These are phyloP conservation scores for Herpetomonas muscarum DNA, from an alignment of 208 protist genomes.

Conservation along the genomic window DNA sequence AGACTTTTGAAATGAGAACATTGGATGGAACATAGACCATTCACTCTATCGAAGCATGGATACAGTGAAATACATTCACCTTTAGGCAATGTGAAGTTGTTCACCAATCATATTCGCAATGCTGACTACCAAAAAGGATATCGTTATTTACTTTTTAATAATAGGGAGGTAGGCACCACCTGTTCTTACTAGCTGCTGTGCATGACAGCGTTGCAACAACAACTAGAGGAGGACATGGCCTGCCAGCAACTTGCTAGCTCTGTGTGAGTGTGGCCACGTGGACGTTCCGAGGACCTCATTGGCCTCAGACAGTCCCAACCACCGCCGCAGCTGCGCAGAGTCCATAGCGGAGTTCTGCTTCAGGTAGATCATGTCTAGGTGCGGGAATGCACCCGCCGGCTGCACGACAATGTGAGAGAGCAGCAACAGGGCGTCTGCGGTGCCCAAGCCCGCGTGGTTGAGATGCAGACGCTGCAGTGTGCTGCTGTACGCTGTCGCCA, in stretches of 20 bases:
- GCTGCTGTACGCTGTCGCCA: not conserved
- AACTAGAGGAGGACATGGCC: no score
- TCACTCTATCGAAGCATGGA: no score
- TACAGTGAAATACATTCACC: no score
- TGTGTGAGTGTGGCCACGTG: not conserved
- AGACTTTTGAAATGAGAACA: no score
- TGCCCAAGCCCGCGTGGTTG: slow-evolving; percentile 25
- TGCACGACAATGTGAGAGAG: slow-evolving; percentile 10
- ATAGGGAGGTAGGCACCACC: no score
- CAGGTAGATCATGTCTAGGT: slow-evolving; percentile 13
- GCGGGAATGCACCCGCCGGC: not conserved
- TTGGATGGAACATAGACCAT: no score
- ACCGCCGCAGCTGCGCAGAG: not conserved
- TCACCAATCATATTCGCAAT: no score
- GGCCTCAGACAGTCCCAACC: not conserved
- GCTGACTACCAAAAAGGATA: no score
- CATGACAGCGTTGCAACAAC: no score
- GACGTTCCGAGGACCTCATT: not conserved
- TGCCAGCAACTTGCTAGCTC: not conserved
- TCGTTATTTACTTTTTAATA: no score
- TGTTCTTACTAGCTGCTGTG: no score
- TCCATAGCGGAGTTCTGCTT: slow-evolving; percentile 11
- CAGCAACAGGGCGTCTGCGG: slow-evolving; percentile 10
- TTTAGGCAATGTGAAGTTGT: no score
- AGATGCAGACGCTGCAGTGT: slow-evolving; percentile 35